These are phyloP conservation scores for Ambrosiella beaveri DNA, from an alignment of 2,329 filamentous ascomycete genomes.

Conservation along the genomic window DNA sequence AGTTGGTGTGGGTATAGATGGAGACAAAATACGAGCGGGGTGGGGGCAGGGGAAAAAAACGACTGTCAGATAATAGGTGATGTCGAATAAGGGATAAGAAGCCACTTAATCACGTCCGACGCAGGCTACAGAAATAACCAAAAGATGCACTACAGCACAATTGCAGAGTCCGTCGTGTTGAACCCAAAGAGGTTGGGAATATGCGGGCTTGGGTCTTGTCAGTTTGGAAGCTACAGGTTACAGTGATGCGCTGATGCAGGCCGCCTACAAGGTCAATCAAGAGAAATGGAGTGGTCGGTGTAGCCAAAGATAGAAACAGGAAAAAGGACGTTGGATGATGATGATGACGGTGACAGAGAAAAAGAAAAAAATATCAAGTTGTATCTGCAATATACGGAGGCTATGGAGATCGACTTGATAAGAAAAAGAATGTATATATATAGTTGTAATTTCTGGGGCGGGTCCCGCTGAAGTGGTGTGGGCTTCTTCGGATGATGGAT, in stretches of 20 bases:
- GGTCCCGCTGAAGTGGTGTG: background rate
- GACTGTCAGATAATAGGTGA: no score
- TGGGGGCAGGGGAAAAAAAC: no score
- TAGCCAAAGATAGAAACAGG: background rate
- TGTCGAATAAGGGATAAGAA: no score
- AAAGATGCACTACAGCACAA: background rate
- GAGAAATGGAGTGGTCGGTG: background rate
- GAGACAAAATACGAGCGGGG: no score
- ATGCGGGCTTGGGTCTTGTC: background rate
- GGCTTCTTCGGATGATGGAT: background rate
- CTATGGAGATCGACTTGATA: background rate
- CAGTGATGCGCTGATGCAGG: background rate
- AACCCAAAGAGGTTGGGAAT: conserved; percentile 7
- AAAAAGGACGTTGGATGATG: no score
- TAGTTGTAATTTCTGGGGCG: background rate
- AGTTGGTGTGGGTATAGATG: background rate
- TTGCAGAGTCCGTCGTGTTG: background rate
- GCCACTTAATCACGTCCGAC: background rate
- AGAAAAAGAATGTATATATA: background rate
- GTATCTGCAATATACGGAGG: background rate
- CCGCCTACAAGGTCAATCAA: background rate
- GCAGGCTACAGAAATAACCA: no score
- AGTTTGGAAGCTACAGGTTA: background rate
- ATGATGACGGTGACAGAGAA: background rate
- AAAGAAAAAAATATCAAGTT: background rate